These are phyloP conservation scores for Debaryomyces subglobosus DNA, from an alignment of 1,139 yeast genomes.

Conservation along the genomic window DNA sequence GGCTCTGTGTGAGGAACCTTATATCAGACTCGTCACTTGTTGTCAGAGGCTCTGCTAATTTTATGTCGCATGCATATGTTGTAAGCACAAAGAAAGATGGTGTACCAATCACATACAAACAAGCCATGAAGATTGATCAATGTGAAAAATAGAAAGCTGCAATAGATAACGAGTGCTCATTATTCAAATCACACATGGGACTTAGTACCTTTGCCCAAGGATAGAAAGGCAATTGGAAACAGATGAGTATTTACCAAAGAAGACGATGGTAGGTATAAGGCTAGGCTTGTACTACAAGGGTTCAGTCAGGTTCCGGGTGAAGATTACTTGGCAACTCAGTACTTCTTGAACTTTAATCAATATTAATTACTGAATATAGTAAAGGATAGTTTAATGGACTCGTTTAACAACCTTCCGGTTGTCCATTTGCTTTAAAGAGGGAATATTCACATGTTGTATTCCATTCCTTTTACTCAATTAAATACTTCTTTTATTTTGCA, in stretches of 20 bases:
- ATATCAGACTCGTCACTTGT: background rate
- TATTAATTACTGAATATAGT: too few relatives aligned
- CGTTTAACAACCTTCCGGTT: too few relatives aligned
- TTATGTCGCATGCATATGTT: background rate
- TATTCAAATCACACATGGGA: conserved; percentile 11
- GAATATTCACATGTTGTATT: too few relatives aligned
- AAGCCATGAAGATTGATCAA: conserved; percentile 3
- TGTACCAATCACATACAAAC: conserved; percentile 4
- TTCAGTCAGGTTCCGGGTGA: too few relatives aligned
- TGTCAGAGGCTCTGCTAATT: background rate
- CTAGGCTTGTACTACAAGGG: too few relatives aligned
- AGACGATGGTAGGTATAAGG: conserved; percentile 10
- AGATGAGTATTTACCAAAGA: conserved; percentile 12
- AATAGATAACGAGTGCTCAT: conserved; percentile 4
- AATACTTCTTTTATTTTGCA: too few relatives aligned
- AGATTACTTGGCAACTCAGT: too few relatives aligned
- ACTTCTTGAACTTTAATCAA: too few relatives aligned
- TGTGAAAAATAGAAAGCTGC: conserved; percentile 4
- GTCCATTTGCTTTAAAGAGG: too few relatives aligned
- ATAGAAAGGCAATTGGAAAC: conserved; percentile 5
- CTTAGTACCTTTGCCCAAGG: conserved; percentile 5
- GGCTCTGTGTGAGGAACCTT: too few relatives aligned
- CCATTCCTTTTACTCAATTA: too few relatives aligned
- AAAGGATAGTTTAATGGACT: too few relatives aligned
- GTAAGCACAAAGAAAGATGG: background rate